Evolutionary conservation across 1,139 yeast genomes (phyloP), one percentile per base, ranked within the genome.

Genomic region (Blastobotrys persicus): DNA sequence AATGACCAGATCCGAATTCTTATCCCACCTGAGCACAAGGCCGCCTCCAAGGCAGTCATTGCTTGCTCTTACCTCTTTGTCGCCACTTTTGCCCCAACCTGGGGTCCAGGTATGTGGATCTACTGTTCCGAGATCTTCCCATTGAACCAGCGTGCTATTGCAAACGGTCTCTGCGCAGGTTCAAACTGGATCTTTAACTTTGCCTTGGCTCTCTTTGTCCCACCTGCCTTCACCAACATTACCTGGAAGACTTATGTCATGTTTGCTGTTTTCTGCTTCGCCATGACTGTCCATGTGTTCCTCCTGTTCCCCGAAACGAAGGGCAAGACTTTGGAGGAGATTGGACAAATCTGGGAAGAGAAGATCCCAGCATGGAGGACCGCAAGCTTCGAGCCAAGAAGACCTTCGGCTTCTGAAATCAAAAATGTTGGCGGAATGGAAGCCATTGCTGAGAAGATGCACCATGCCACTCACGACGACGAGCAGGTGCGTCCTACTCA

Each of bases 141-240:
- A 54, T 70, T 79, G 43, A 70, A 80, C 65, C 82, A 79, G 68
- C 74, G 83, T 65, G 75, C 83, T 51, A 51, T 71, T 66, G 68
- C 82, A 70, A 63, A 65, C 68, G 78, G 85, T 35, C 67, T 80
- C 40, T 64, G 89, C 49, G 75, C 80, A 39, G 87, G 88, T 14
- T 79, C 87, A 31, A 87, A 86, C 71, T 87, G 95, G 95, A 55
- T 84, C 44, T 81, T 84, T 72, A 88, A 88, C 63, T 86, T 86
- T 75, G 78, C 75, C 83, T 81, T 67, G 89, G 92, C 60, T 83
- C 79, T 64, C 88, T 85, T 47, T 50, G 67, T 65, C 68, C 87
- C 59, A 69, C 74, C 72, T 67, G 81, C 74, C 69, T 81, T 70
- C 72, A 74, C 58, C 61, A 68, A 56, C 77, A 82, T 85, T 68